Evolutionary conservation across 306 rosid genomes (phyloP), one percentile per base, ranked within the genome.

Genomic region (Acacia acuminata): DNA sequence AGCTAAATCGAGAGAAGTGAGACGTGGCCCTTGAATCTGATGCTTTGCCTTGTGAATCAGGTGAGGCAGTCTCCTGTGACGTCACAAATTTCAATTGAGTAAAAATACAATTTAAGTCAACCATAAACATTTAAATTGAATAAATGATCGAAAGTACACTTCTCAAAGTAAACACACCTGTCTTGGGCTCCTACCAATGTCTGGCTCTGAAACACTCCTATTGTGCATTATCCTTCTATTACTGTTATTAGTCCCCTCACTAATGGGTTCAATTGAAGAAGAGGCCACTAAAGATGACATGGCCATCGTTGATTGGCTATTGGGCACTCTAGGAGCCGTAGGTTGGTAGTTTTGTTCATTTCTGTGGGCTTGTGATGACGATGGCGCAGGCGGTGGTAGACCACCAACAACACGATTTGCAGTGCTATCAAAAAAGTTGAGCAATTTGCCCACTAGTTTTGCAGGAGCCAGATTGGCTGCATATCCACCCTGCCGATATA

Each of bases 341-440:
- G 83, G 86, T 51, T 86, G 94, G 42, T 81, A 78, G 85, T 82
- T 82, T 60, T 88, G 92, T 83, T 86, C 97, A 85, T 56, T 84
- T 83, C 90, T 88, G 7, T 79, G 93, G 56, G 84, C 96, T 45
- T 91, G 83, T 55, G 90, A 74, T 38, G 42, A 38, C 38, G 94
- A 84, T 73, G 99, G 97, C 70, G 88, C 91, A 71, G 92, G 92
- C 77, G 98, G 98, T 27, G 99, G 97, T 64, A 89, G 81, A 77
- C 98, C 96, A 58, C 98, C 98, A 66, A 96, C 98, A 77, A 96
- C 99, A 70, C 93, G 91, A 84, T 92, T 97, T 16, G 99, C 98
- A 20, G 98, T 96, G 78, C 88, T 96, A 84, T 96, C 99, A 83
- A 96, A 88, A 87, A 96, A 91, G 89, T 92, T 91, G 36, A 89